Base-by-base conservation (phyloP, 2,329 filamentous ascomycete genomes). In the Claviceps pusilla region DNA sequence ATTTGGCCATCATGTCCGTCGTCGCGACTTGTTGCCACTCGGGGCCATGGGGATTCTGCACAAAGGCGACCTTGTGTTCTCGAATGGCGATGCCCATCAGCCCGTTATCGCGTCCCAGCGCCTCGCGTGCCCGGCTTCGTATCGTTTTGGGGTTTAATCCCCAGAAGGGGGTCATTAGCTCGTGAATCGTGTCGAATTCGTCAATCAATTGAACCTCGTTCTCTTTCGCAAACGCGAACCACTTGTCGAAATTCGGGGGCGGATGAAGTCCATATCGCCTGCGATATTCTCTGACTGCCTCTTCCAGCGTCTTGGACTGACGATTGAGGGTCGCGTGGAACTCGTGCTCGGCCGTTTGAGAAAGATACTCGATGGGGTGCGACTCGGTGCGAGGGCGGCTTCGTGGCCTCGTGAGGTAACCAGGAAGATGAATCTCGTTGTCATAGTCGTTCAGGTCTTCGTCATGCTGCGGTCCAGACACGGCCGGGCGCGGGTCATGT, bases 231-330 rank as follows among this genome's bases (percentile, higher is more conserved):
- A 95, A 95, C 54, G 84, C 79, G 67, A 86, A 96, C 91, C 91
- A 97, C 67, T 87, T 88, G 68, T 97, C 89, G 65, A 97, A 97
- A 64, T 91, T 79, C 9, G 90, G 90, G 46, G 91, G 91, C 12
- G 91, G 91, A 37, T 84, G 77, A 60, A 95, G 83, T 48, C 80
- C 78, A 70, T 96, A 93, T 63, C 90, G 82, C 59, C 82, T 79
- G 59, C 82, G 80, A 69, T 97, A 97, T 68, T 95, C 88, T 42
- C 72, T 69, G 39, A 95, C 86, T 45, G 91, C 91, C 51, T 86
- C 82, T n/a, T 75, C 71, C 14, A 97, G 73, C 1, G 81, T 86
- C 59, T 81, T 83, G 7, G 90, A 95, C 68, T 91, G 87, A 19
- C 75, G 72, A 84, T 69, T 67, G 58, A 73, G 33, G 11, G 51